These are phyloP conservation scores for Yamadazyma diospyri DNA, from an alignment of 1,139 yeast genomes.

Conservation along the genomic window DNA sequence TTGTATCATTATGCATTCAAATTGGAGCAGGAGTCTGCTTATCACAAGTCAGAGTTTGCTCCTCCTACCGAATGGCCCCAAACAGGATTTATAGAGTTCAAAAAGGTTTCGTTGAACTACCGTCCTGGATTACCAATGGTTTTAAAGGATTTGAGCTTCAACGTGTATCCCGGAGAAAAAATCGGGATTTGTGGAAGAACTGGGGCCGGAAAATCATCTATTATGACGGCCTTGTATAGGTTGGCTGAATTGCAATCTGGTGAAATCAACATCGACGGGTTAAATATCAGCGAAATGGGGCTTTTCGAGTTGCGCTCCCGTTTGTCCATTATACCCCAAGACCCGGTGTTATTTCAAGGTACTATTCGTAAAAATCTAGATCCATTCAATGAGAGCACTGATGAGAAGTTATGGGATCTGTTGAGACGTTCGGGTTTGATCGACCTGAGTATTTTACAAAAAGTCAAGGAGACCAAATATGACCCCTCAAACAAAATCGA, in stretches of 20 bases:
- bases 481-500: slow-evolving; percentile 11
- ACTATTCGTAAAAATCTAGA: slow-evolving; percentile 63
- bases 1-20: slow-evolving; percentile 39
- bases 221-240: slow-evolving; percentile 89
- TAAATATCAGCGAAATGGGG: slow-evolving; percentile 69
- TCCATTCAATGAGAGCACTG: slow-evolving; percentile 54
- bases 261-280: slow-evolving; percentile 71
- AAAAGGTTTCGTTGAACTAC: slow-evolving; percentile 73
- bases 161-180: slow-evolving; percentile 73
- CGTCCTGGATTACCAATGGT: slow-evolving; percentile 87
- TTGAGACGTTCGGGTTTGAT: slow-evolving; percentile 62
- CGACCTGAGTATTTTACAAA: slow-evolving; percentile 28
- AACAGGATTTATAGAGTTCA: slow-evolving; percentile 72
- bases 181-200: slow-evolving; percentile 97
- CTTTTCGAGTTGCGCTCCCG: slow-evolving; percentile 55
- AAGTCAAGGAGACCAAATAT: slow-evolving; percentile 31
- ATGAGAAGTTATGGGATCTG: slow-evolving; percentile 52
- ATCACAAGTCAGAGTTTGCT: slow-evolving; percentile 53
- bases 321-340: slow-evolving; percentile 75
- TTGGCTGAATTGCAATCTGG: slow-evolving; percentile 87
- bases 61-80: slow-evolving; percentile 86
- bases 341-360: slow-evolving; percentile 69
- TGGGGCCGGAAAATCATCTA: slow-evolving; percentile 97
- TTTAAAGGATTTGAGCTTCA: slow-evolving; percentile 75
- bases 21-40: slow-evolving; percentile 75